Evolutionary conservation across 495 filamentous ascomycete genomes (phyloP), one percentile per base, ranked within the genome.

Genomic region (Tetracladium marchalianum): DNA sequence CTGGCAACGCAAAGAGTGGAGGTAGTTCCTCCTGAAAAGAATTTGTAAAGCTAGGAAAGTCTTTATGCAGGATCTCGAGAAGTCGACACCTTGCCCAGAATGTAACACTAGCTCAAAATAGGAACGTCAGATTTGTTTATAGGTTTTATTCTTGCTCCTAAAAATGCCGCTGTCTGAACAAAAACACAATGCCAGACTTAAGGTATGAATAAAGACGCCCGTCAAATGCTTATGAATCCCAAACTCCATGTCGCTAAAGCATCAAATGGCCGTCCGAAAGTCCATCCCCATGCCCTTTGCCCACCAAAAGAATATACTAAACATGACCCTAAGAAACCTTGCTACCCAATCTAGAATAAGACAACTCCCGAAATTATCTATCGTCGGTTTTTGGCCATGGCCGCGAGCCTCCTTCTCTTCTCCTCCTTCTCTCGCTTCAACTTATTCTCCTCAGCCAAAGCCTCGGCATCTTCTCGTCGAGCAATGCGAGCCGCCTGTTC

Each of bases 401-500:
- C 57, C 13, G 37, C 31, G 9, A 60, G 39, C 41, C 43, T 45
- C 31, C 52, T 44, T 32, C 52, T 47, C 46, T 61, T 61, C 48
- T 59, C 58, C 24, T 53, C 55, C 33, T 58, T 58, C 47, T 58
- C 53, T 9, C 51, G 43, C 50, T 61, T 58, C 11, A 53, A 44
- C 24, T 45, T 39, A 46, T 54, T 56, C 55, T 73, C 63, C 49
- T 76, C 70, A 35, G 63, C 59, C 32, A 55, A 44, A 46, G 57
- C 57, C 35, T 58, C 57, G 6, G 63, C 58, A 44, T 81, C 78
- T 57, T 81, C 78, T 31, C 62, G 63, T 11, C 67, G 57, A 8
- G 75, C 78, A 12, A 60, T 52, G 12, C 52, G 43, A 32, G 69
- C 66, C 7, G 77, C 76, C 19, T 58, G 48, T 37, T 66, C 67